phyloP scores from a whole-genome alignment of 2,329 filamentous ascomycete genomes.

The Penicillium sp. region DNA sequence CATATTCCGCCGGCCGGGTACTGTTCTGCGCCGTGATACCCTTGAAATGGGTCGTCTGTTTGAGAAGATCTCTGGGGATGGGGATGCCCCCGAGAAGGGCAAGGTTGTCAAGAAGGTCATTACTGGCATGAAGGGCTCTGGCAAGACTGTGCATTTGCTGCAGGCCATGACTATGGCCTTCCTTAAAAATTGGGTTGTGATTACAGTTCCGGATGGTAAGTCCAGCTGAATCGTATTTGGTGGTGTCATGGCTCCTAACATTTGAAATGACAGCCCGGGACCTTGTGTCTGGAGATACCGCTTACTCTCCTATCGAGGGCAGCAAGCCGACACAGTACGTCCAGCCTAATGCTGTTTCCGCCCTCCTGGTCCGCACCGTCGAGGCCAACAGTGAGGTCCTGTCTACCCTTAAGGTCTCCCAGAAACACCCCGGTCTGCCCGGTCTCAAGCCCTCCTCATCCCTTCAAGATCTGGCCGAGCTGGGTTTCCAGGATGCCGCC shows the following conservation, averaged over 20 bases:
- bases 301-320: slow-evolving; percentile 67
- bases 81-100: slow-evolving; percentile 29
- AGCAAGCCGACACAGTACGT: slow-evolving; percentile 57
- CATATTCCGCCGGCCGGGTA: slow-evolving; percentile 75
- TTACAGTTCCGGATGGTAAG: slow-evolving; percentile 84
- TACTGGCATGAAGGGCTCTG: slow-evolving; percentile 67
- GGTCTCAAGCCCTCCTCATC: slow-evolving; percentile 55
- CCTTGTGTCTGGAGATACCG: slow-evolving; percentile 71
- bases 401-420: slow-evolving; percentile 47
- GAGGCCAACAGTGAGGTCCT: slow-evolving; percentile 69
- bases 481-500: slow-evolving; percentile 69
- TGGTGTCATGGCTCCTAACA: slow-evolving; percentile 14
- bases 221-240: background rate
- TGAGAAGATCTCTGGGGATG: slow-evolving; percentile 48
- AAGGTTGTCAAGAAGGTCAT: slow-evolving; percentile 57
- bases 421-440: slow-evolving; percentile 56
- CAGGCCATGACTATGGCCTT: slow-evolving; percentile 80
- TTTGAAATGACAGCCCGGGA: slow-evolving; percentile 62
- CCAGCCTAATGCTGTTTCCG: slow-evolving; percentile 72
- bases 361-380: slow-evolving; percentile 66
- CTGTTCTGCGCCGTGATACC: slow-evolving; percentile 74
- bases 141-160: slow-evolving; percentile 81
- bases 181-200: slow-evolving; percentile 79
- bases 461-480: slow-evolving; percentile 63
- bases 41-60: slow-evolving; percentile 64